Percentiles rank a stretch among this genome's conserved stretches.
phyloP scores from a whole-genome alignment of 371 early-diverging fungal genomes.

The Coemansia sp. region DNA sequence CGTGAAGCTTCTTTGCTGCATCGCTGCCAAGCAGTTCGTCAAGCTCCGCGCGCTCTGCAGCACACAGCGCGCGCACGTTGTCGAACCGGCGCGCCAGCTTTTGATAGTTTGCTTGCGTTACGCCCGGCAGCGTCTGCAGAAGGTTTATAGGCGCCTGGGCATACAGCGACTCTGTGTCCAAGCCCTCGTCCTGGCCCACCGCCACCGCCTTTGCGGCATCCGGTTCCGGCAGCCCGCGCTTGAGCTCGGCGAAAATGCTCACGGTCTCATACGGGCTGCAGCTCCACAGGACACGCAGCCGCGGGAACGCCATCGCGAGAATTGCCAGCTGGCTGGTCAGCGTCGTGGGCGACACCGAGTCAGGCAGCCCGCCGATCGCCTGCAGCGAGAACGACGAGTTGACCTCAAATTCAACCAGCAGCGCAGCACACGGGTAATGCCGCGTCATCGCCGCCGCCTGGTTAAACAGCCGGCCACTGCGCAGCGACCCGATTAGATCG shows the following conservation, averaged over 20 bases:
- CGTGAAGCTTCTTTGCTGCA: conserved; percentile 55
- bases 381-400: conserved; percentile 78
- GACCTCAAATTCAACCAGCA: conserved; percentile 94
- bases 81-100: conserved; percentile 65
- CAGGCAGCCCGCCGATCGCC: conserved; percentile 57
- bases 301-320: conserved; percentile 83
- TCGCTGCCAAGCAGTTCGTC: conserved; percentile 60
- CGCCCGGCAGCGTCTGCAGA: conserved; percentile 81
- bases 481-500: conserved; percentile 85
- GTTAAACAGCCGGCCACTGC: conserved; percentile 85
- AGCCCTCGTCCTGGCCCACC: conserved; percentile 70
- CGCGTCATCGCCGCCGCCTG: conserved; percentile 90
- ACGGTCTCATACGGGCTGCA: conserved; percentile 83
- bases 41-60: conserved; percentile 53
- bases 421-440: conserved; percentile 76
- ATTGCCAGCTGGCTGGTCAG: conserved; percentile 76
- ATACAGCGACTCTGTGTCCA: conserved; percentile 51
- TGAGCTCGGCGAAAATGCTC: conserved; percentile 84
- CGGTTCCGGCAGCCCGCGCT: conserved; percentile 77
- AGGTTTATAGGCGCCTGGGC: conserved; percentile 57
- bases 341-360: conserved; percentile 61
- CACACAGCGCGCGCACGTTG: conserved; percentile 64
- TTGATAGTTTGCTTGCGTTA: conserved; percentile 76
- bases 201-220: conserved; percentile 65
- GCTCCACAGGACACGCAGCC: conserved; percentile 88